Evolutionary conservation across 768 basidiomycete genomes (phyloP).

Genomic region (Multifurca ochricompacta): DNA sequence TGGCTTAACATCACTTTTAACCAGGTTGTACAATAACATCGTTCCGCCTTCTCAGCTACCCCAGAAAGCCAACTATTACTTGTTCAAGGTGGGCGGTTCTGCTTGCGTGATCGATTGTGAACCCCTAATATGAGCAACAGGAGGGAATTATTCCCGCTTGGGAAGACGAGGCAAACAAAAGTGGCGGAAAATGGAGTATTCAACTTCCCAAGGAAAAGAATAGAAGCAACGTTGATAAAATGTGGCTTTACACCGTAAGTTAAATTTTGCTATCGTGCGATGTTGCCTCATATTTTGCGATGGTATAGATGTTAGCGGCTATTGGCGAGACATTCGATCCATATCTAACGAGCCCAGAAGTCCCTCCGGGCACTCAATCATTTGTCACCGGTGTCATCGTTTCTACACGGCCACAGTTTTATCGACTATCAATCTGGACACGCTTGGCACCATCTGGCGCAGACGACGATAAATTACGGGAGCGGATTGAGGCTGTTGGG

Average conservation of each 20-base stretch:
- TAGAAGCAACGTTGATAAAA: slow-evolving; percentile 72
- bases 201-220: slow-evolving; percentile 97
- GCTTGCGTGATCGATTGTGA: background rate
- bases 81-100: slow-evolving; percentile 76
- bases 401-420: slow-evolving; percentile 90
- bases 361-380: slow-evolving; percentile 35
- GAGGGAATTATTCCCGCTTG: slow-evolving; percentile 95
- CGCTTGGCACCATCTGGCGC: slow-evolving; percentile 57
- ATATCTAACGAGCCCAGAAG: slow-evolving; percentile 46
- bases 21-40: slow-evolving; percentile 94
- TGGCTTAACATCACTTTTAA: slow-evolving; percentile 20
- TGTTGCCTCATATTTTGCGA: background rate
- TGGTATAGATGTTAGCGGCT: slow-evolving; percentile 88
- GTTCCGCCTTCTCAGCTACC: slow-evolving; percentile 90
- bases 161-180: slow-evolving; percentile 95
- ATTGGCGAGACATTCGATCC: slow-evolving; percentile 99
- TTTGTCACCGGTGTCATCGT: slow-evolving; percentile 87
- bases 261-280: slow-evolving; percentile 16
- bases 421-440: slow-evolving; percentile 97
- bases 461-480: slow-evolving; percentile 53
- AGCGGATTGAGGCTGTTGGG: slow-evolving; percentile 79
- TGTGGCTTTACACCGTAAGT: slow-evolving; percentile 95
- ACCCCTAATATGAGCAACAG: slow-evolving; percentile 32
- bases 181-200: slow-evolving; percentile 98
- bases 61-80: slow-evolving; percentile 97